Evolutionary conservation across 345 rosid genomes (phyloP), one percentile per base, ranked within the genome.

Genomic region (Melaleuca alternifolia): DNA sequence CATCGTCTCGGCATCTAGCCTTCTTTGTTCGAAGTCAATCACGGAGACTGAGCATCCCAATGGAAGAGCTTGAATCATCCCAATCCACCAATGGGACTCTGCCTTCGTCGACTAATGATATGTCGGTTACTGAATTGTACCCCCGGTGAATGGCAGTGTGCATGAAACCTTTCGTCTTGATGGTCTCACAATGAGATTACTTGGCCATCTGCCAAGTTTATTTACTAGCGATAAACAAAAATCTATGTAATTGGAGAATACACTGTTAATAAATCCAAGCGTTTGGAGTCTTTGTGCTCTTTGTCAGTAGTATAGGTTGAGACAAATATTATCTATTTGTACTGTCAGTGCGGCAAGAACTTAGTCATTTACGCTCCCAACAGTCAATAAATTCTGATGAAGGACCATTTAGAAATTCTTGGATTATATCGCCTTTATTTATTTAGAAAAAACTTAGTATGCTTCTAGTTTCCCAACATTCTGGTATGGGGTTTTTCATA

Each of bases 81-180:
- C 65, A 87, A 28, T 88, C 92, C 51, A 82, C 84, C 2, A 89
- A 15, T 37, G 88, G 71, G 51, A 84, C 90, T 3, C 33, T 51
- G 44, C 82, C 89, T 46, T 76, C 33, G 41, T 87, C 94, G 33
- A 90, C 87, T 10, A 91, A 92, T 54, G 90, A 88, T n/a, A 86
- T 81, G 23, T 86, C 92, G 26, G 85, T 92, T 75, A 91, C 92
- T 11, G 86, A 88, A 11, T 87, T 92, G 46, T 50, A 87, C 85
- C 93, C 95, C 52, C 90, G 93, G 18, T 92, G 30, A 24, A 85
- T 24, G 41, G 84, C 1, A 2, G 23, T 1, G 5, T 11, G 5
- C 11, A 15, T 10, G 5, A 11, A 57, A 57, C 24, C 26, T 2
- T 57, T 56, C 65, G 11, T 57, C 28, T 4, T 57, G 26, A 57